A percentile compares a stretch with the other conserved stretches of the same genome.
Evolutionary conservation across 352 stramenopile genomes (phyloP).

Genomic region (Thraustotheca clavata): DNA sequence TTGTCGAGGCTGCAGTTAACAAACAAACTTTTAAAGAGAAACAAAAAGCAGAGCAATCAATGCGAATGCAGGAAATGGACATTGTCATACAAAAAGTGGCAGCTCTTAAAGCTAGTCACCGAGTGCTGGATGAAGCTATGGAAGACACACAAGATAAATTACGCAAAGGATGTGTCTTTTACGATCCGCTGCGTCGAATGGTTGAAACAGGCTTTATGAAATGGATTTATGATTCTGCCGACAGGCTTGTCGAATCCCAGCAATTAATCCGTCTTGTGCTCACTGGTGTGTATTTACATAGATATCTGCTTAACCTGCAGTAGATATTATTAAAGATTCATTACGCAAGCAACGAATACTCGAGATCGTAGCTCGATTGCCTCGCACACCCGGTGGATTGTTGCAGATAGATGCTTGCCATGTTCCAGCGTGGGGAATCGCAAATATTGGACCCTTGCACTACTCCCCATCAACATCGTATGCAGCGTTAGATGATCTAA

Average conservation of each 20-base stretch:
- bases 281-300: neutral
- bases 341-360: slow-evolving; percentile 13
- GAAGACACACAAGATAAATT: slow-evolving; percentile 28
- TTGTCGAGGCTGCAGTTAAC: slow-evolving; percentile 47
- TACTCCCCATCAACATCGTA: neutral
- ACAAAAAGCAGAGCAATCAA: slow-evolving; percentile 35
- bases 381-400: neutral
- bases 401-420: neutral
- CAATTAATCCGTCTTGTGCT: neutral
- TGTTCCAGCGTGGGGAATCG: neutral
- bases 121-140: slow-evolving; percentile 35
- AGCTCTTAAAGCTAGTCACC: slow-evolving; percentile 48
- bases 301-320: neutral
- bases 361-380: neutral
- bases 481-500: neutral
- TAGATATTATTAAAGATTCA: neutral
- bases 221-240: slow-evolving; percentile 9
- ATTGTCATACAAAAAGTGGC: slow-evolving; percentile 48
- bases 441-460: neutral
- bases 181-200: slow-evolving; percentile 47
- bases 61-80: slow-evolving; percentile 30
- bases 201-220: slow-evolving; percentile 22
- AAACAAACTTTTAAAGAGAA: slow-evolving; percentile 41
- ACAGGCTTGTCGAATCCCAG: neutral
- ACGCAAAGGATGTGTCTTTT: slow-evolving; percentile 48